Evolutionary conservation across 2,329 filamentous ascomycete genomes (phyloP).

Genomic region (Phyllosticta citriasiana): DNA sequence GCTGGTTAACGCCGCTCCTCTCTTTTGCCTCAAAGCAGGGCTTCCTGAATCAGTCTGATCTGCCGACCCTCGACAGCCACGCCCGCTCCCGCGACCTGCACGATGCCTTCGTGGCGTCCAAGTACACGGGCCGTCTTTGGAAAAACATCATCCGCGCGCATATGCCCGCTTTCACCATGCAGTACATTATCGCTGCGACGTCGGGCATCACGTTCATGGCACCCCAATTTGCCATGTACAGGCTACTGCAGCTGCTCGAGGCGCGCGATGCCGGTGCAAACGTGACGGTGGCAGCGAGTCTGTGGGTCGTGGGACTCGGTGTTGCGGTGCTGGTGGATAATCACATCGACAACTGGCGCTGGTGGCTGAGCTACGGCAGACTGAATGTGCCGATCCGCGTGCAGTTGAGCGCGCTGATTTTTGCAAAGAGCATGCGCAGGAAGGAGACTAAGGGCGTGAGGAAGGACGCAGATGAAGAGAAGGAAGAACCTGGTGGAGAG

Average conservation of each 20-base stretch:
- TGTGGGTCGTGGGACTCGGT: constrained; percentile 58
- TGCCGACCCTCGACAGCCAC: constrained; percentile 10
- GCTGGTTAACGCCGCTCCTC: constrained; percentile 52
- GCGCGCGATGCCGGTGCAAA: constrained; percentile 35
- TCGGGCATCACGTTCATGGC: constrained; percentile 53
- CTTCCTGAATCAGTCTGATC: constrained; percentile 3
- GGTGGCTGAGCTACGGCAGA: constrained; percentile 54
- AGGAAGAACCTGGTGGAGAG: constrained; percentile 30
- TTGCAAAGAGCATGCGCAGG: constrained; percentile 64
- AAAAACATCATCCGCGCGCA: constrained; percentile 51
- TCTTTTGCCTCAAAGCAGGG: constrained; percentile 3
- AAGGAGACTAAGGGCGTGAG: constrained; percentile 62
- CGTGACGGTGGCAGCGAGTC: constrained; percentile 48
- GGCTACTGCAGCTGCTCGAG: constrained; percentile 57
- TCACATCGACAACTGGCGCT: constrained; percentile 28
- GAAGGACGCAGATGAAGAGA: constrained; percentile 32
- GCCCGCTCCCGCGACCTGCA: constrained; percentile 11
- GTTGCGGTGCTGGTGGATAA: constrained; percentile 34
- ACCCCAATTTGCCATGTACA: constrained; percentile 59
- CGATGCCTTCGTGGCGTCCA: constrained; percentile 7
- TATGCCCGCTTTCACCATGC: constrained; percentile 44
- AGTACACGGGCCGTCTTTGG: constrained; percentile 42
- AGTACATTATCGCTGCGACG: constrained; percentile 48
- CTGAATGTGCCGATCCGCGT: constrained; percentile 57
- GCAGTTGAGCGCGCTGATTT: constrained; percentile 62